These are phyloP conservation scores for Starmerella ratchasimensis DNA, from an alignment of 805 yeast genomes.

Conservation along the genomic window DNA sequence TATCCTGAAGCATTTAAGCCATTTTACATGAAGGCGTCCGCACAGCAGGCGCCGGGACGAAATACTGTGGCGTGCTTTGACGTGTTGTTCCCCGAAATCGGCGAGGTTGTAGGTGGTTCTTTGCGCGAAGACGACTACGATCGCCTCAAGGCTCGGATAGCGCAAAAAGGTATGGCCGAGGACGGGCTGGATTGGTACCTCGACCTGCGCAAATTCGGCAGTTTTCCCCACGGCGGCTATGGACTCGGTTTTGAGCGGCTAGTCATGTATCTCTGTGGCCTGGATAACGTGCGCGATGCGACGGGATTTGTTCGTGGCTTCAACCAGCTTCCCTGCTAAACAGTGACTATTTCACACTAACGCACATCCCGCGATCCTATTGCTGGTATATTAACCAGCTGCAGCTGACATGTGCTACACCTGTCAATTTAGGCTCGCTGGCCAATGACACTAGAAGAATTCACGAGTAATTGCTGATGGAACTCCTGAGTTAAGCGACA, in stretches of 20 bases:
- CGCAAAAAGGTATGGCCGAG: slow-evolving; percentile 40
- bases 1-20: slow-evolving; percentile 74
- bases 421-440: too few relatives aligned
- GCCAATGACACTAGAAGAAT: too few relatives aligned
- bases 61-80: slow-evolving; percentile 74
- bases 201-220: slow-evolving; percentile 57
- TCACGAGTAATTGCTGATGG: too few relatives aligned
- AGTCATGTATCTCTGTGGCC: slow-evolving; percentile 54
- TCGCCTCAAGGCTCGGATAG: slow-evolving; percentile 37
- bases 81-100: slow-evolving; percentile 75
- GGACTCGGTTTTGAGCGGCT: slow-evolving; percentile 91
- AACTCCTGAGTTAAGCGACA: too few relatives aligned
- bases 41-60: neutral
- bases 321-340: slow-evolving; percentile 35
- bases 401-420: too few relatives aligned
- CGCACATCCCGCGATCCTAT: too few relatives aligned
- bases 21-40: slow-evolving; percentile 62
- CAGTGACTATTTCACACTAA: neutral
- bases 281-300: slow-evolving; percentile 73
- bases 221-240: slow-evolving; percentile 91
- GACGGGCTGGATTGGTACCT: slow-evolving; percentile 65
- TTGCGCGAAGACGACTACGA: slow-evolving; percentile 61
- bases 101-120: slow-evolving; percentile 92
- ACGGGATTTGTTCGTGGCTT: slow-evolving; percentile 76
- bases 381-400: too few relatives aligned